Evolutionary conservation across 2,329 filamentous ascomycete species (phyloP), one percentile per base, ranked within the genome.

Genomic region (Alternaria sp.): DNA sequence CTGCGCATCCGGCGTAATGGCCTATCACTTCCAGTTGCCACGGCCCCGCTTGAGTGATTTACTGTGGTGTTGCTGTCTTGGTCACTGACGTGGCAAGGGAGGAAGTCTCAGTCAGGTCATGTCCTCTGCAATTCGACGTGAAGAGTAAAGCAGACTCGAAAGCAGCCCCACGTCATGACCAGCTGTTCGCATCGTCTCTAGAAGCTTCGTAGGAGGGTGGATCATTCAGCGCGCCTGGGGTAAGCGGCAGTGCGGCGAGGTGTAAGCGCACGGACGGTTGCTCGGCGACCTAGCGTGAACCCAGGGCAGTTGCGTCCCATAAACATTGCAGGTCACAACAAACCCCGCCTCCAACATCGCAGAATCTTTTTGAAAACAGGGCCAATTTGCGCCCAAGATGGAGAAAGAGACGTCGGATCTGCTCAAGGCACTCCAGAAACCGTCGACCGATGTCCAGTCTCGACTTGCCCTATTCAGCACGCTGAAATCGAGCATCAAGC

Each of bases 401-500:
- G 86, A 89, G 73, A 79, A 83, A 67, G 85, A 86, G 75, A 85
- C 85, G 52, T 78, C 80, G 45, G 82, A 83, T 63, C 81, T 88
- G 61, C 76, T 88, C 66, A 81, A 80, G 60, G 81, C 80, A 59
- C 81, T 83, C 54, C 86, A 86, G 75, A 85, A 85, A 77, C 86
- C 87, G 69, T 90, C 92, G 70, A 85, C 86, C 38, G 85, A 88
- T 50, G 83, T 92, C 70, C 57, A 66, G 50, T 60, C 57, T 28
- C 60, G 60, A 20, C 60, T 63, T 20, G 43, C 53, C 20, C 86
- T 87, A 55, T 87, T 97, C 70, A 92, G 89, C 61, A 85, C 83
- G 72, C 84, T 94, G 80, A 97, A 97, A 81, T 93, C 92, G 44
- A 87, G 89, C 77, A 97, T 97, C 84, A 97, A 97, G 80, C 93